Evolutionary conservation across 2,329 filamentous ascomycete genomes (phyloP), one percentile per base, ranked within the genome.

Genomic region (Neopestalotiopsis clavispora): DNA sequence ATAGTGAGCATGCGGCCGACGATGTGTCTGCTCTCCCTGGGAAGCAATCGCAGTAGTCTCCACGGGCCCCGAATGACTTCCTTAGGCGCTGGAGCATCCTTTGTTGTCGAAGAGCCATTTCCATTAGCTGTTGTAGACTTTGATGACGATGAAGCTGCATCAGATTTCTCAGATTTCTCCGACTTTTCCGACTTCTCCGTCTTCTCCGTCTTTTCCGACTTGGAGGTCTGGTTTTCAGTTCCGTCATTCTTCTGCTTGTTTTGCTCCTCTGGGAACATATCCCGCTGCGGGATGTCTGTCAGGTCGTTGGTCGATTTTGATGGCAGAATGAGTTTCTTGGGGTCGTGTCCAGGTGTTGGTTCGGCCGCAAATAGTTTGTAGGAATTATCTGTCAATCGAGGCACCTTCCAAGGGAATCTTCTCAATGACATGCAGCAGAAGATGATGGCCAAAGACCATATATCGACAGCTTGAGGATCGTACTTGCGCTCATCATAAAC

Each of bases 391-490:
- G 93, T 93, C 78, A 94, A 84, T 56, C 95, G 90, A 4, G 96
- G 96, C 45, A 97, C 91, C 83, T 99, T 99, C 96, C 96, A 99
- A 0, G 96, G 96, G 77, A 99, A 99, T 45, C 96, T 87, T 28
- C 96, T 89, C 57, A 99, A 85, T 4, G 94, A 96, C 96, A 99
- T 99, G 84, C 96, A 99, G 81, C 96, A 98, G 82, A 95, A 99
- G 67, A 99, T 98, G 74, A 99, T 99, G 20, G 95, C 96, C 69
- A 99, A 85, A 12, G 96, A 99, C 96, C 96, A 99, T 69, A 99
- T 94, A 81, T 99, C 96, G 1, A 95, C 94, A 6, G 94, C 94
- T 71, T 95, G 92, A 1, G 96, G 94, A 76, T 99, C 95, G 79
- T 99, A 99, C 77, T 94, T 95, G 72, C 92, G 90, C 71, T 95